Conservation (phyloP, 179 eudicot genomes). For the Heliamphora pulchella region DNA sequence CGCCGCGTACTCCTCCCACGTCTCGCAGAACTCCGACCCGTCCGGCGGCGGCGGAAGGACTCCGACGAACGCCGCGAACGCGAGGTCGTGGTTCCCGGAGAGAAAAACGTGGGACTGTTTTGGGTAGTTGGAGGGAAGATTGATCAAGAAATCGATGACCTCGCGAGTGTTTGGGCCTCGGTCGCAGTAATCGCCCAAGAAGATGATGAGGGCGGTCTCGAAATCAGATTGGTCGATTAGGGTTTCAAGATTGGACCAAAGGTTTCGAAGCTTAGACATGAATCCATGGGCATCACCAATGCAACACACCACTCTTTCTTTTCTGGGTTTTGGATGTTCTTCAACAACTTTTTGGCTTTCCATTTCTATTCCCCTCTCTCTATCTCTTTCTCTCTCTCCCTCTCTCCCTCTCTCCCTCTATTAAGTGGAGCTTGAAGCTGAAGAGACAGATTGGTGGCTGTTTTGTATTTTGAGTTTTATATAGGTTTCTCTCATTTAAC, state of each 20-base stretch:
- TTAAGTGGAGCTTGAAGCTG: too few relatives aligned
- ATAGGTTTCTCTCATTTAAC: too few relatives aligned
- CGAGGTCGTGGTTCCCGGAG: conserved; percentile 80
- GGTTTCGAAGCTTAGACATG: conserved; percentile 49
- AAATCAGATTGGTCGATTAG: conserved; percentile 44
- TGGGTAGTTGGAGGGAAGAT: conserved; percentile 57
- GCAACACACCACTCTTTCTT: conserved; percentile 44
- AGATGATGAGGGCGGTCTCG: conserved; percentile 48
- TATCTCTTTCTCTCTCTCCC: background rate
- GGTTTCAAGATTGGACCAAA: conserved; percentile 76
- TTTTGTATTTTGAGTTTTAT: too few relatives aligned
- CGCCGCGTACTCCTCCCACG: conserved; percentile 59
- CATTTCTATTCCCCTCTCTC: conserved; percentile 4
- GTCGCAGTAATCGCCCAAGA: conserved; percentile 92
- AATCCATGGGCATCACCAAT: conserved; percentile 80
- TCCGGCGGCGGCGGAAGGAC: conserved; percentile 46
- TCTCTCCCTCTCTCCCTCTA: too few relatives aligned
- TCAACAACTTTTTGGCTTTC: background rate
- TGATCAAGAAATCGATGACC: conserved; percentile 59
- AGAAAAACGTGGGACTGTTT: conserved; percentile 66
- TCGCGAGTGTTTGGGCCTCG: conserved; percentile 59
- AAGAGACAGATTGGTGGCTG: too few relatives aligned
- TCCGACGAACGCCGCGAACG: conserved; percentile 65
- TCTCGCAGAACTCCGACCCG: conserved; percentile 42
- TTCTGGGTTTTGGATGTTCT: conserved; percentile 4